Percentiles rank a stretch among this genome's conserved stretches.
phyloP scores from a whole-genome alignment of 176 grass and related monocot species.

The Carex pumila region DNA sequence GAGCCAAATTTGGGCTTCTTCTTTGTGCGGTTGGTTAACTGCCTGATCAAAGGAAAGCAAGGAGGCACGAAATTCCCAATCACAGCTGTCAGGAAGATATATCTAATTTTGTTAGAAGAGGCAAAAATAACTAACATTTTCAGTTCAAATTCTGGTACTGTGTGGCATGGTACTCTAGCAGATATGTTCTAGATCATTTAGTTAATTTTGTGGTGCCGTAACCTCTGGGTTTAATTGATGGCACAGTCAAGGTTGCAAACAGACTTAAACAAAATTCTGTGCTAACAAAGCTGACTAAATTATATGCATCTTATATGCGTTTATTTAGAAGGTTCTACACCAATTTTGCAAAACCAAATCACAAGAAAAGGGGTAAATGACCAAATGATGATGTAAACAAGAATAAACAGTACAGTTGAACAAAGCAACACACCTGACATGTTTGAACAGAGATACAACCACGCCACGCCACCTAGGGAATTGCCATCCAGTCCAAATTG shows the following conservation, averaged over 20 bases:
- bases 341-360: not conserved
- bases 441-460: constrained; percentile 63
- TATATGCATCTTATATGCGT: not conserved
- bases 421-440: constrained; percentile 41
- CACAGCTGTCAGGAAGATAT: constrained; percentile 37
- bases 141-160: not conserved
- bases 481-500: constrained; percentile 68
- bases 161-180: not conserved
- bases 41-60: constrained; percentile 57
- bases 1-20: constrained; percentile 60
- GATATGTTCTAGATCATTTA: not conserved
- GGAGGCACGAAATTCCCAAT: constrained; percentile 71
- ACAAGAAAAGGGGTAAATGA: not conserved
- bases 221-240: not conserved
- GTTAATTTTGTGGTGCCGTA: not conserved
- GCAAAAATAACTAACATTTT: not conserved
- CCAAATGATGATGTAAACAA: not conserved
- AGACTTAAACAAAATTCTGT: not conserved
- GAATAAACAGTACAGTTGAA: not conserved
- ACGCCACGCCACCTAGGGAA: constrained; percentile 43
- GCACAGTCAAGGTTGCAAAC: not conserved
- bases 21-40: constrained; percentile 26
- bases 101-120: not conserved
- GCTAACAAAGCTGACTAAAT: not conserved
- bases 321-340: not conserved